Evolutionary conservation across 306 rosid species (phyloP).

Genomic region (Acacia crassicarpa): DNA sequence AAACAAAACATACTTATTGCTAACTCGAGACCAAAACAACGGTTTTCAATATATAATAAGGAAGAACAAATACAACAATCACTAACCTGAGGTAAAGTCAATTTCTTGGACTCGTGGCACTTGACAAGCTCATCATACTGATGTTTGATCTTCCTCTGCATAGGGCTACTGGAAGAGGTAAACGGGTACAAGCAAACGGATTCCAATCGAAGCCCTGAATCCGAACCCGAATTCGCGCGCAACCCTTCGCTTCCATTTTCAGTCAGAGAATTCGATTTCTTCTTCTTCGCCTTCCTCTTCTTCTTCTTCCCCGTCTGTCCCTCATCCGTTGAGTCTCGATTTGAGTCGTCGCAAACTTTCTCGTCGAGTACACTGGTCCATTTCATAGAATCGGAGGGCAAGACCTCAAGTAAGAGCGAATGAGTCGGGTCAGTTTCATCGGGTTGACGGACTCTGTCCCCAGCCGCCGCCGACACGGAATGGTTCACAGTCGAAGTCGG

Average conservation of each 20-base stretch:
- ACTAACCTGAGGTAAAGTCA: constrained; percentile 70
- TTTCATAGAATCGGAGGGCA: constrained; percentile 56
- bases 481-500: background rate
- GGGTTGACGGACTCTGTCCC: constrained; percentile 1
- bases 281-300: constrained; percentile 73
- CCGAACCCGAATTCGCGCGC: constrained; percentile 38
- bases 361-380: constrained; percentile 47
- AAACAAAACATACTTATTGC: background rate
- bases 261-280: constrained; percentile 33
- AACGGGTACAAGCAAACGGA: constrained; percentile 65
- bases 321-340: constrained; percentile 27
- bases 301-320: constrained; percentile 55
- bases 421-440: constrained; percentile 39
- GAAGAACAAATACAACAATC: background rate
- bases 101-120: constrained; percentile 56
- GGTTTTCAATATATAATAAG: background rate
- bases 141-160: constrained; percentile 82
- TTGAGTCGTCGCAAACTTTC: constrained; percentile 27
- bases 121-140: constrained; percentile 80
- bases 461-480: constrained; percentile 25
- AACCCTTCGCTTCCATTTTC: constrained; percentile 35
- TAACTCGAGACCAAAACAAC: background rate
- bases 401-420: constrained; percentile 47
- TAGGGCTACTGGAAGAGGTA: constrained; percentile 69
- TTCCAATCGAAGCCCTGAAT: constrained; percentile 40